These are phyloP conservation scores for Stereum hirsutum DNA, from an alignment of 1,284 basidiomycete genomes.

Conservation along the genomic window DNA sequence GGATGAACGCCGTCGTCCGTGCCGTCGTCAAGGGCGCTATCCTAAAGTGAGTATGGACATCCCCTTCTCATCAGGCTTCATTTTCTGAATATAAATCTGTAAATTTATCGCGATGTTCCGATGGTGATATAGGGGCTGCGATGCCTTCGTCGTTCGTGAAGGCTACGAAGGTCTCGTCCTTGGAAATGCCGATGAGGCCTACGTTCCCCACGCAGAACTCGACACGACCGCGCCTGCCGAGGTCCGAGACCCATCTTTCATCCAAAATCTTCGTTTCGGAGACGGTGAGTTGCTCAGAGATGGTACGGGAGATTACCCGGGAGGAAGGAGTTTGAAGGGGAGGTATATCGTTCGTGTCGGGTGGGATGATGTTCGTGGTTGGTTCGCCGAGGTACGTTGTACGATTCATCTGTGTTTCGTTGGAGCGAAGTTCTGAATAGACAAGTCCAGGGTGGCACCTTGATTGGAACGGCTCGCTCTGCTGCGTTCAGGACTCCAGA, in stretches of 20 bases:
- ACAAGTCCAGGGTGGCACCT: conserved; percentile 72
- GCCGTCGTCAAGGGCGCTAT: conserved; percentile 87
- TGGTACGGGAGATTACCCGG: conserved; percentile 76
- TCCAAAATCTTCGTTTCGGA: conserved; percentile 78
- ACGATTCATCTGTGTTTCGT: not conserved
- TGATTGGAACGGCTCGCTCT: conserved; percentile 94
- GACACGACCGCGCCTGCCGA: conserved; percentile 13
- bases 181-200: conserved; percentile 42
- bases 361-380: conserved; percentile 97
- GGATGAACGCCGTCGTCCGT: conserved; percentile 94
- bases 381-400: conserved; percentile 73
- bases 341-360: conserved; percentile 94
- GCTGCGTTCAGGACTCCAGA: conserved; percentile 81
- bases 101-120: not conserved
- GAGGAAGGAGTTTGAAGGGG: conserved; percentile 73
- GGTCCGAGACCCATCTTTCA: conserved; percentile 33
- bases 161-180: conserved; percentile 93
- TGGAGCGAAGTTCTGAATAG: not conserved
- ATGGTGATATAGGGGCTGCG: conserved; percentile 63
- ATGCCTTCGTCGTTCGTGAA: conserved; percentile 91
- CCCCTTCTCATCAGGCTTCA: not conserved
- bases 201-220: conserved; percentile 15
- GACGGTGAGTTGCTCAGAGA: conserved; percentile 86
- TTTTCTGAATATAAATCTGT: conserved; percentile 3
- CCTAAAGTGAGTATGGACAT: conserved; percentile 55